phyloP scores from a whole-genome alignment of 2,329 filamentous ascomycete genomes.

The Cladosporium colombiae region DNA sequence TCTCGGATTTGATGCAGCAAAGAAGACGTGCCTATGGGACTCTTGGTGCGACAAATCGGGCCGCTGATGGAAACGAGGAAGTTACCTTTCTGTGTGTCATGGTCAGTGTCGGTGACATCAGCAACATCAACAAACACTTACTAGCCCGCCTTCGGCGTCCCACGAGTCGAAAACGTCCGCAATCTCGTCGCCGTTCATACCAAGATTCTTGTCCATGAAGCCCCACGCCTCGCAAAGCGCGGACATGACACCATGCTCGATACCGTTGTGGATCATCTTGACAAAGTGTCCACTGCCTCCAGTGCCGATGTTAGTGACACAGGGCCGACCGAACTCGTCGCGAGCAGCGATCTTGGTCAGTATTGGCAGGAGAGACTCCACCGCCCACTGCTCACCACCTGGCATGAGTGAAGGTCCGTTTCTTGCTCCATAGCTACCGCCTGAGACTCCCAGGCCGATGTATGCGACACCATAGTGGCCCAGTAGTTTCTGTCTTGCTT shows the following conservation, averaged over 20 bases:
- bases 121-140: background rate
- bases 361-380: conserved; percentile 55
- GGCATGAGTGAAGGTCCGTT: conserved; percentile 59
- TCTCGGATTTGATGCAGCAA: conserved; percentile 58
- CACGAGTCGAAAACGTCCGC: conserved; percentile 56
- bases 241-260: conserved; percentile 63
- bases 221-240: conserved; percentile 58
- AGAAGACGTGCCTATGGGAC: conserved; percentile 37
- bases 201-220: conserved; percentile 53
- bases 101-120: background rate
- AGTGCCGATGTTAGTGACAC: conserved; percentile 54
- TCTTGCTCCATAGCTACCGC: conserved; percentile 59
- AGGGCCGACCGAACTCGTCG: conserved; percentile 52
- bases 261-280: conserved; percentile 66
- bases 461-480: conserved; percentile 53
- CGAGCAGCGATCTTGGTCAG: conserved; percentile 56
- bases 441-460: conserved; percentile 60
- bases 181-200: conserved; percentile 53
- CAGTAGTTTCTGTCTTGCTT: conserved; percentile 54
- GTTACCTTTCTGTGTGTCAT: background rate
- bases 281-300: conserved; percentile 61
- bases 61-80: conserved; percentile 19
- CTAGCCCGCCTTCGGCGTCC: conserved; percentile 53
- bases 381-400: conserved; percentile 51
- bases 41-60: conserved; percentile 9